Evolutionary conservation across 768 basidiomycete genomes (phyloP).

Genomic region (Tricholoma saponaceum): DNA sequence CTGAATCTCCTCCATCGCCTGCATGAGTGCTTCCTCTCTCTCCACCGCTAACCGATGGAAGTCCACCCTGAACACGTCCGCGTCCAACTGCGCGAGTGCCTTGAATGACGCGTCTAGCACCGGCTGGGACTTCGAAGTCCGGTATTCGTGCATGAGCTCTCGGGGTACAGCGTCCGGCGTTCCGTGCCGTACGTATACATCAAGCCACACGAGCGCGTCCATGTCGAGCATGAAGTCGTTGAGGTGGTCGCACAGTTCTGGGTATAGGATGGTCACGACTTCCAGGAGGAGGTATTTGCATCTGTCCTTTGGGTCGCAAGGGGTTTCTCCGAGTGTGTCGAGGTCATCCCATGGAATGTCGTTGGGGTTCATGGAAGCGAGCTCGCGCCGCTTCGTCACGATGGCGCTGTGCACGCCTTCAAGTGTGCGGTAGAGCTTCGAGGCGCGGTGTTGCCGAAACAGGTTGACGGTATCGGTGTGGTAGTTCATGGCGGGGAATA

Average conservation of each 20-base stretch:
- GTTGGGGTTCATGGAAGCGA: not conserved
- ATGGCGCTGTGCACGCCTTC: conserved; percentile 1
- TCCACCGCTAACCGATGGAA: not conserved
- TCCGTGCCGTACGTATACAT: conserved; percentile 2
- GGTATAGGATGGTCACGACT: conserved; percentile 2
- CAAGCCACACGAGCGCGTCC: conserved; percentile 8
- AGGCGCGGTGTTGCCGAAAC: not conserved
- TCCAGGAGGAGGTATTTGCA: not conserved
- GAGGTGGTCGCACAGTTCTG: conserved; percentile 4
- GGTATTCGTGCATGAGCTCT: not conserved
- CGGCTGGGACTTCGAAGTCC: not conserved
- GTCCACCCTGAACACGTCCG: not conserved
- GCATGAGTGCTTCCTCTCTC: not conserved
- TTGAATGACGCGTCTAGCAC: not conserved
- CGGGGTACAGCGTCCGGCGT: not conserved
- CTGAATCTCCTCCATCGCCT: not conserved
- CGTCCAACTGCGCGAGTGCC: not conserved
- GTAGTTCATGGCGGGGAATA: not conserved
- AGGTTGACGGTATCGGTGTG: not conserved
- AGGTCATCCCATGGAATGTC: not conserved
- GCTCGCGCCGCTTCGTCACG: conserved; percentile 4
- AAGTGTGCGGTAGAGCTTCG: not conserved
- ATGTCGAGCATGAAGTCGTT: conserved; percentile 5
- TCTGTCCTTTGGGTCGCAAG: not conserved
- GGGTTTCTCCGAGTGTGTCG: not conserved